Conservation (phyloP, 208 protist genomes). For the Crithidia acanthocephali region DNA sequence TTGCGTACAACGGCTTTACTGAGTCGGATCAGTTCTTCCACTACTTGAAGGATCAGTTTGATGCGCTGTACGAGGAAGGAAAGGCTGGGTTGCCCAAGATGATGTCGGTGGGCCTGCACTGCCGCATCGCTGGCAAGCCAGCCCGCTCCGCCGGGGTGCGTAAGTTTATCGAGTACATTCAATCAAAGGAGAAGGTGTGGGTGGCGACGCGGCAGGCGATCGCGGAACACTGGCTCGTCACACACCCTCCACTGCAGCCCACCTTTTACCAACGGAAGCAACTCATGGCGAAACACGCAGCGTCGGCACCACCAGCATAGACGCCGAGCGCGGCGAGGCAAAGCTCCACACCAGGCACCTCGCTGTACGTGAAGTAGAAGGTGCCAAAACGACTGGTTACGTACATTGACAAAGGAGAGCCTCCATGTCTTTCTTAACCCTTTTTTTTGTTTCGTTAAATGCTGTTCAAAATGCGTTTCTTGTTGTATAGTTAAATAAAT, state of each 20-base stretch:
- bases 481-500: no score
- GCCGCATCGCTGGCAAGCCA: slow-evolving; percentile 38
- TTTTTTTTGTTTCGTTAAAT: no score
- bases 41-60: slow-evolving; percentile 45
- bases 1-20: slow-evolving; percentile 43
- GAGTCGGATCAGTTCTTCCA: slow-evolving; percentile 46
- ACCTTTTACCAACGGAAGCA: slow-evolving; percentile 35
- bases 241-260: slow-evolving; percentile 28
- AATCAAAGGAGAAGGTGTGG: slow-evolving; percentile 36
- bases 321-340: no score
- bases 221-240: slow-evolving; percentile 32
- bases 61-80: slow-evolving; percentile 45
- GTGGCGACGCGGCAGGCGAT: slow-evolving; percentile 38
- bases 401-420: no score
- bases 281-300: no score
- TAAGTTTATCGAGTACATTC: slow-evolving; percentile 35
- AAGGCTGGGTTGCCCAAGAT: slow-evolving; percentile 26
- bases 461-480: no score
- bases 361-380: no score
- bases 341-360: no score
- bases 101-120: slow-evolving; percentile 47
- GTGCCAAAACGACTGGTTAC: no score
- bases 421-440: no score
- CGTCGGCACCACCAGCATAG: no score
- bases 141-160: slow-evolving; percentile 29